Evolutionary conservation across 2,329 filamentous ascomycete species (phyloP), one percentile per base, ranked within the genome.

Genomic region (Zymoseptoria passerinii): DNA sequence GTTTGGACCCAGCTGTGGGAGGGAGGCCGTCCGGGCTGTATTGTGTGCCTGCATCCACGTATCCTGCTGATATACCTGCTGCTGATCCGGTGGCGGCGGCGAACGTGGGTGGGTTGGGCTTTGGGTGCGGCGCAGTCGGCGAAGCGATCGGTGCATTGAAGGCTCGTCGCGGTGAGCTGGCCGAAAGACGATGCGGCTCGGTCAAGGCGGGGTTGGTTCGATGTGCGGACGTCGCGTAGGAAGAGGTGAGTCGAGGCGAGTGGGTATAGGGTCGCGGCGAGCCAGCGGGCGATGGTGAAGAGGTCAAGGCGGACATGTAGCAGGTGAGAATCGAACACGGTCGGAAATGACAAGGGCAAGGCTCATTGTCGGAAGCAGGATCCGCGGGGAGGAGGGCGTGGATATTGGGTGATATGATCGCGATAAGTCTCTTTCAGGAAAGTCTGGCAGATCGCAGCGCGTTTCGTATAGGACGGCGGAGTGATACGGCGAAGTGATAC

Each of bases 41-140:
- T 69, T 83, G 81, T 40, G 80, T 83, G 59, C 73, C 76, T 35
- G 74, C 75, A 74, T 82, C 78, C 58, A 75, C 74, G 71, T 69
- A 70, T 29, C 55, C 35, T 58, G 58, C 27, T 48, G n/a, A n/a
- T n/a, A 27, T 53, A 20, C 49, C 54, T 53, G 52, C 57, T 18
- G 54, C 60, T 50, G 55, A 58, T 51, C 56, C 58, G 35, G 23
- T 44, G 29, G 16, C 28, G 44, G 49, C 54, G 52, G 50, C 50
- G 58, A 48, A 50, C 56, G 23, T 57, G 27, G 44, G 23, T 19
- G 28, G 29, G 18, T 59, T 55, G 53, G 60, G 61, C 50, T 61
- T 57, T 5, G 35, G 35, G 50, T 58, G 54, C 13, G 61, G 55
- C 10, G 49, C 58, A 29, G 56, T 23, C 13, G 58, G 19, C 20